These are phyloP conservation scores for Coriolopsis trogii DNA, from an alignment of 1,284 basidiomycete species.

Conservation along the genomic window DNA sequence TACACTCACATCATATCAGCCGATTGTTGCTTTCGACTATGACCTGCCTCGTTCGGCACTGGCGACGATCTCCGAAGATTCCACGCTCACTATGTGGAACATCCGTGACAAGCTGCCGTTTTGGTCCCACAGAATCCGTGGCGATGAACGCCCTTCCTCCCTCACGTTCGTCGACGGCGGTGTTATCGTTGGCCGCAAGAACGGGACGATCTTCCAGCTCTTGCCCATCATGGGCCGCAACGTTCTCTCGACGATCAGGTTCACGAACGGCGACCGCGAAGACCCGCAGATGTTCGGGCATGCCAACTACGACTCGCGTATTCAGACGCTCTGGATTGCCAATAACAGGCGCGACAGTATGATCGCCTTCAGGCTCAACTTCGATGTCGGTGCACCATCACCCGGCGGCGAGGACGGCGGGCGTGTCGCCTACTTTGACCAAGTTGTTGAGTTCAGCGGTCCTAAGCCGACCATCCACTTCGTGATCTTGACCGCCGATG, in stretches of 20 bases:
- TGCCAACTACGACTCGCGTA: slow-evolving; percentile 76
- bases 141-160: slow-evolving; percentile 78
- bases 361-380: slow-evolving; percentile 73
- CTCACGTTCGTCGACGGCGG: slow-evolving; percentile 80
- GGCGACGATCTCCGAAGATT: slow-evolving; percentile 79
- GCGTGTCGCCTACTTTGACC: slow-evolving; percentile 66
- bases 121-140: slow-evolving; percentile 71
- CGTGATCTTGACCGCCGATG: slow-evolving; percentile 78
- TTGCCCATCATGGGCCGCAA: slow-evolving; percentile 69
- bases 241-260: slow-evolving; percentile 78
- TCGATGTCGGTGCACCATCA: slow-evolving; percentile 58
- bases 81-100: slow-evolving; percentile 77
- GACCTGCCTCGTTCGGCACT: slow-evolving; percentile 72
- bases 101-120: slow-evolving; percentile 73
- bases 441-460: slow-evolving; percentile 78
- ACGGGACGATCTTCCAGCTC: slow-evolving; percentile 79
- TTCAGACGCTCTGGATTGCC: slow-evolving; percentile 82
- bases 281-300: slow-evolving; percentile 85
- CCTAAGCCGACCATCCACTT: slow-evolving; percentile 86
- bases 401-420: slow-evolving; percentile 59
- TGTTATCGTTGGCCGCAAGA: slow-evolving; percentile 77
- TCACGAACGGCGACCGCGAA: slow-evolving; percentile 65
- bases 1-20: slow-evolving; percentile 41
- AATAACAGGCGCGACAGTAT: slow-evolving; percentile 82
- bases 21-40: slow-evolving; percentile 80